These are phyloP conservation scores for Diaporthe longicolla DNA, from an alignment of 2,329 filamentous ascomycete species.

Conservation along the genomic window DNA sequence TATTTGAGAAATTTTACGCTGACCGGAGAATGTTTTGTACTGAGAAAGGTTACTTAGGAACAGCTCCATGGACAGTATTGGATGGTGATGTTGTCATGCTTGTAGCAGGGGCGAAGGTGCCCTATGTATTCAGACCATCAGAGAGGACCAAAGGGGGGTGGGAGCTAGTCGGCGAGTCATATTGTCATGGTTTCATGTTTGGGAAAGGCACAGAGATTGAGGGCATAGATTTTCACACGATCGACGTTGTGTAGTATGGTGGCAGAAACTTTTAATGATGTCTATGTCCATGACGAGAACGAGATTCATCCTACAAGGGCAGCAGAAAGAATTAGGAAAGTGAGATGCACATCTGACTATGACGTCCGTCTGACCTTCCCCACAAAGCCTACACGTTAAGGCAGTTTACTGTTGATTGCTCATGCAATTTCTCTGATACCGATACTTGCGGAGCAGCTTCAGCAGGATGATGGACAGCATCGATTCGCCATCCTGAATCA, in stretches of 20 bases:
- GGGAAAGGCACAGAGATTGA: neutral
- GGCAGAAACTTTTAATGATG: too few relatives aligned
- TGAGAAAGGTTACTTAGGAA: neutral
- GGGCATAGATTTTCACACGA: neutral
- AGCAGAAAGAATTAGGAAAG: too few relatives aligned
- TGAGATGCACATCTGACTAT: too few relatives aligned
- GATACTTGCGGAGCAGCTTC: too few relatives aligned
- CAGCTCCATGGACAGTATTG: slow-evolving; percentile 2
- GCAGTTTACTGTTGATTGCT: too few relatives aligned
- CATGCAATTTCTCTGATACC: too few relatives aligned
- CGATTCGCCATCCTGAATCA: too few relatives aligned
- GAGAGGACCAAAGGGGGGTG: neutral
- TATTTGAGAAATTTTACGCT: neutral
- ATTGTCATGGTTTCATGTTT: slow-evolving; percentile 15
- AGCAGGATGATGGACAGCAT: too few relatives aligned
- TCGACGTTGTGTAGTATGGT: neutral
- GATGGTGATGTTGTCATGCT: slow-evolving; percentile 7
- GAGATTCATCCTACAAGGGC: too few relatives aligned
- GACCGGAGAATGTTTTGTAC: slow-evolving; percentile 5
- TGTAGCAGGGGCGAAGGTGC: slow-evolving; percentile 6
- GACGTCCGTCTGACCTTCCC: too few relatives aligned
- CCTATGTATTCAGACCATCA: slow-evolving; percentile 7
- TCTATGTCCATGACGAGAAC: too few relatives aligned
- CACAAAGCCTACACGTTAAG: too few relatives aligned
- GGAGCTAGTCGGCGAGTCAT: slow-evolving; percentile 4